A percentile compares a stretch with the other conserved stretches of the same genome.
Conservation (phyloP, 345 rosid genomes). For the Physaria fendleri region DNA sequence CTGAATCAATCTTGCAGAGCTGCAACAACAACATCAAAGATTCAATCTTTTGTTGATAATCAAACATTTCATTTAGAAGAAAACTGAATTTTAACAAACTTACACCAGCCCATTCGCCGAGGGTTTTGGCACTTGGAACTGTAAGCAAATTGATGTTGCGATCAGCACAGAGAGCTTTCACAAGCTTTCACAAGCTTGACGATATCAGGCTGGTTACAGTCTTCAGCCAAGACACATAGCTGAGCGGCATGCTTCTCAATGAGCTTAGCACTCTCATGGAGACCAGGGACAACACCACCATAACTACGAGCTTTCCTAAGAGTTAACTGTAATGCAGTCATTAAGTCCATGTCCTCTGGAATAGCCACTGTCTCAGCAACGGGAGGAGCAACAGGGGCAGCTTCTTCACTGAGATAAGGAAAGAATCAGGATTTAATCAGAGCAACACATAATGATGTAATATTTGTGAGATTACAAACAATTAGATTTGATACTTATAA, state of each 20-base stretch:
- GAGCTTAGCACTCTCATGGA: conserved; percentile 71
- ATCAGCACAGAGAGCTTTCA: conserved; percentile 74
- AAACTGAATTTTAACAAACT: conserved; percentile 12
- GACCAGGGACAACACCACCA: conserved; percentile 72
- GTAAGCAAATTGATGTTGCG: conserved; percentile 57
- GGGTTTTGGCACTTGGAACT: conserved; percentile 79
- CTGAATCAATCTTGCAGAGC: conserved; percentile 83
- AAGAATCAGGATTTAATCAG: not conserved
- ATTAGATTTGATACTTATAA: not conserved
- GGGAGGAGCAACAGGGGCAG: conserved; percentile 41
- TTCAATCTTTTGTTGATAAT: not conserved
- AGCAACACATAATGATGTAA: too few species aligned
- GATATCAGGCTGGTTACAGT: conserved; percentile 81
- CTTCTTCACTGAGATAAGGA: conserved; percentile 50
- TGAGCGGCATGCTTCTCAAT: conserved; percentile 71
- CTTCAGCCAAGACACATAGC: conserved; percentile 79
- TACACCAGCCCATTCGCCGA: conserved; percentile 95
- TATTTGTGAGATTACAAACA: not conserved
- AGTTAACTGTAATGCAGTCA: conserved; percentile 67
- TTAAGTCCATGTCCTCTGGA: conserved; percentile 72
- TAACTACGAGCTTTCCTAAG: conserved; percentile 71
- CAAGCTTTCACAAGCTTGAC: conserved; percentile 67
- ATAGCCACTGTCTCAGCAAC: conserved; percentile 37
- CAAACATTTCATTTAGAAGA: not conserved
- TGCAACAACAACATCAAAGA: conserved; percentile 25